A percentile compares a stretch with the other conserved stretches of the same genome.
Evolutionary conservation across 2,329 filamentous ascomycete species (phyloP).

Genomic region (Coniochaeta ligniaria): DNA sequence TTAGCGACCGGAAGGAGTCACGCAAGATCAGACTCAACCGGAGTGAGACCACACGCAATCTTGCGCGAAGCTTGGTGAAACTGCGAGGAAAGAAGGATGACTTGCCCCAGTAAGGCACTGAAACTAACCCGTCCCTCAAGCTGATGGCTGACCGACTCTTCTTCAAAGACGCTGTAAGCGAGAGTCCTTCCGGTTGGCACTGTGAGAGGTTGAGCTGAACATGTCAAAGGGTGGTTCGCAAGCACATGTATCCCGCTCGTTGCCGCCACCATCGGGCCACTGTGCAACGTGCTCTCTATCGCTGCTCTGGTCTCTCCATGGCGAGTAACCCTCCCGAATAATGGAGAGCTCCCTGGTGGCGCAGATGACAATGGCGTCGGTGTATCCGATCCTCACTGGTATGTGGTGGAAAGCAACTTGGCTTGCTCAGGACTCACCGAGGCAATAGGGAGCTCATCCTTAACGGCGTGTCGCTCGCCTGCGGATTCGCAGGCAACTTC

Average conservation of each 20-base stretch:
- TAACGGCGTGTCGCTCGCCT: constrained; percentile 57
- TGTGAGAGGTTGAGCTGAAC: background rate
- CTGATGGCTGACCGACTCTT: background rate
- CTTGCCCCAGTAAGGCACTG: background rate
- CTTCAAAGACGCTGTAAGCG: background rate
- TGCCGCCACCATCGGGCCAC: constrained; percentile 60
- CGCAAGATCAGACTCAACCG: background rate
- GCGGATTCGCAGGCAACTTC: constrained; percentile 59
- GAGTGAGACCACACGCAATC: background rate
- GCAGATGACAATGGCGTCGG: constrained; percentile 42
- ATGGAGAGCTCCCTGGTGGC: constrained; percentile 33
- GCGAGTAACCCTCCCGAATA: constrained; percentile 41
- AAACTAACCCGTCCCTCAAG: background rate
- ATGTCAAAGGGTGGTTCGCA: constrained; percentile 29
- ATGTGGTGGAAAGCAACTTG: constrained; percentile 5
- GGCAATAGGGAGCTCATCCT: constrained; percentile 45
- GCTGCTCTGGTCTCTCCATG: constrained; percentile 59
- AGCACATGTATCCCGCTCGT: constrained; percentile 46
- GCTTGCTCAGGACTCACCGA: background rate
- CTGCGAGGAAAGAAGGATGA: background rate
- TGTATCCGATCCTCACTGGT: constrained; percentile 56
- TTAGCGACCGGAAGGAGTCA: background rate
- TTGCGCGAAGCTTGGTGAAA: background rate
- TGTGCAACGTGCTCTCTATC: constrained; percentile 65
- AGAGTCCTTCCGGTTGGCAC: background rate